Evolutionary conservation across 148 eudicot species (phyloP).

Genomic region (Spergularia marina): DNA sequence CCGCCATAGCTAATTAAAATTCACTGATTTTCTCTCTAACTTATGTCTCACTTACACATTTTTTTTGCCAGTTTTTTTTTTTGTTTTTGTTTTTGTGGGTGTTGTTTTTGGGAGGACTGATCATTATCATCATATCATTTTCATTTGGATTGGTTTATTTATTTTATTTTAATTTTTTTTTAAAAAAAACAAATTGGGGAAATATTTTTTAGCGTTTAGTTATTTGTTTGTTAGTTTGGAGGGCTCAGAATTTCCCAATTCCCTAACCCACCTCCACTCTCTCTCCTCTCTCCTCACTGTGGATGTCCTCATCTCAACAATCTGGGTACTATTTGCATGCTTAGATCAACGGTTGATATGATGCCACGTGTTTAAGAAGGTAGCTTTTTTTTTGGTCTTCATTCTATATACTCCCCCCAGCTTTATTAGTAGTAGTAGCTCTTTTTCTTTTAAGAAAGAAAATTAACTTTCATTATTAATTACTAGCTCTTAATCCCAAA

Average conservation of each 20-base stretch:
- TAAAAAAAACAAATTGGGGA: background rate
- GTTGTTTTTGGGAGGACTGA: background rate
- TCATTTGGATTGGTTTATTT: background rate
- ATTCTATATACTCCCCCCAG: background rate
- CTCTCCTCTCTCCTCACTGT: constrained; percentile 6
- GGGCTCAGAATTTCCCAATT: background rate
- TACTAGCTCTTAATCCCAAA: too few relatives aligned
- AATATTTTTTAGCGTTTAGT: background rate
- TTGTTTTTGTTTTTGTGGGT: background rate
- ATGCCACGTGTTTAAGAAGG: constrained; percentile 18
- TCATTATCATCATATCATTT: constrained; percentile 5
- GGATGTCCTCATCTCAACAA: constrained; percentile 30
- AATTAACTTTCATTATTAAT: background rate
- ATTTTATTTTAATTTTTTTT: background rate
- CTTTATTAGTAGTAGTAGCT: background rate
- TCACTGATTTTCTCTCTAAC: background rate
- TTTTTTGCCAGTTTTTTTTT: background rate
- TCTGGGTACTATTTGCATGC: constrained; percentile 42
- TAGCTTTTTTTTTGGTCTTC: background rate
- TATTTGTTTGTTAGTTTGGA: background rate
- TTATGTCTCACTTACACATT: background rate
- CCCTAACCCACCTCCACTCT: too few relatives aligned
- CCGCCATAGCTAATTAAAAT: constrained; percentile 29
- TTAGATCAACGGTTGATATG: constrained; percentile 19
- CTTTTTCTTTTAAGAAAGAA: too few relatives aligned